These are phyloP conservation scores for Fusarium multiceps DNA, from an alignment of 2,329 filamentous ascomycete species.

Conservation along the genomic window DNA sequence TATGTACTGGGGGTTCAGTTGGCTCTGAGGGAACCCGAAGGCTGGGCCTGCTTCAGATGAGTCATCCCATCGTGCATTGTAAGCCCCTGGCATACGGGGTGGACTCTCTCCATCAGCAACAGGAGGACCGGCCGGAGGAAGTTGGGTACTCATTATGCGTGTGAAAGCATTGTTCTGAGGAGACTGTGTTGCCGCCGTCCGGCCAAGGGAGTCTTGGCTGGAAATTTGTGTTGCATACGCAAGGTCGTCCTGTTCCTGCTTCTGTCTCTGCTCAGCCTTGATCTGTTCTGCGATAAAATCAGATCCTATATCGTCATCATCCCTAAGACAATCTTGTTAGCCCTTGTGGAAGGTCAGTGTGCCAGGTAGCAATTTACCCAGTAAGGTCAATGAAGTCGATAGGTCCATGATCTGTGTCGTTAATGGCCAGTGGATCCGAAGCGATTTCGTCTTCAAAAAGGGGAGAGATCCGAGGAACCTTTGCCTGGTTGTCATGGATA, in stretches of 20 bases:
- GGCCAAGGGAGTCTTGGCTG: conserved; percentile 33
- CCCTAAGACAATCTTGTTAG: conserved; percentile 40
- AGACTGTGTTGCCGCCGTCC: conserved; percentile 3
- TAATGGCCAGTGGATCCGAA: conserved; percentile 4
- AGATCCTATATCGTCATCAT: conserved; percentile 48
- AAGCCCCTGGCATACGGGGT: conserved; percentile 35
- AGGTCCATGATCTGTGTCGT: conserved; percentile 32
- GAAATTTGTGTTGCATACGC: conserved; percentile 47
- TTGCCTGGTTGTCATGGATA: conserved; percentile 35
- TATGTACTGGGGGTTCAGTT: conserved; percentile 1
- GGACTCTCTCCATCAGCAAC: not conserved
- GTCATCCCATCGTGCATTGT: conserved; percentile 39
- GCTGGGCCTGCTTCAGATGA: not conserved
- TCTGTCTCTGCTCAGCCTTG: conserved; percentile 49
- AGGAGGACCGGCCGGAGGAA: conserved; percentile 23
- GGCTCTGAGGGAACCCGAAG: conserved; percentile 2
- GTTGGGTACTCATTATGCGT: conserved; percentile 48
- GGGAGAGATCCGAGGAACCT: conserved; percentile 52
- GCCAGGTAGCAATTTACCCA: conserved; percentile 46
- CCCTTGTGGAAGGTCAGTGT: not conserved
- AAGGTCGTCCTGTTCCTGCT: conserved; percentile 46
- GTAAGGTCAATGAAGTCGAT: conserved; percentile 56
- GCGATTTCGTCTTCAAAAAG: conserved; percentile 13
- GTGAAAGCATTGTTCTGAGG: conserved; percentile 42
- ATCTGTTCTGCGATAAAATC: conserved; percentile 50